phyloP scores from a whole-genome alignment of 2,329 filamentous ascomycete genomes.

The Cladosporium velox region DNA sequence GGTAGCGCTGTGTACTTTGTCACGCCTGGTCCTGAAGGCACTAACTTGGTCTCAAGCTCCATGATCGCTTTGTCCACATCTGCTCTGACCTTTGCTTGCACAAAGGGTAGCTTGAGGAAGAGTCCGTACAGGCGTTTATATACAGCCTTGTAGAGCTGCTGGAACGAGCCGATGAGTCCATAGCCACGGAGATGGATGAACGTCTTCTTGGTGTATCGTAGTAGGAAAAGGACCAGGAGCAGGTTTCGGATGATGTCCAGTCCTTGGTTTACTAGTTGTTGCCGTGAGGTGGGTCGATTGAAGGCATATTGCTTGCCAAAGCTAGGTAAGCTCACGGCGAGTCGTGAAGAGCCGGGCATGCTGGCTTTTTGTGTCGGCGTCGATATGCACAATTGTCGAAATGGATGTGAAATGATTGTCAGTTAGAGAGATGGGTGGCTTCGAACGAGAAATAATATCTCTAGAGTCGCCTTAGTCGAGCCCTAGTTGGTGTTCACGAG shows the following conservation, averaged over 20 bases:
- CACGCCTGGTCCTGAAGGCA: conserved; percentile 69
- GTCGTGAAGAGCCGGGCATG: conserved; percentile 17
- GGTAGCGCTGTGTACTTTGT: conserved; percentile 76
- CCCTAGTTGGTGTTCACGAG: background rate
- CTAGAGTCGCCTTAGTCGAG: background rate
- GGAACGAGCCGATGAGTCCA: conserved; percentile 76
- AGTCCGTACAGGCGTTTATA: conserved; percentile 77
- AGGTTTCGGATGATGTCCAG: conserved; percentile 68
- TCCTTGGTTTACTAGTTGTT: conserved; percentile 30
- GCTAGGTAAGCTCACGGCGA: conserved; percentile 24
- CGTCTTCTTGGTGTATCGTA: conserved; percentile 77
- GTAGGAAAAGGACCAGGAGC: conserved; percentile 82
- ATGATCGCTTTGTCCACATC: conserved; percentile 78
- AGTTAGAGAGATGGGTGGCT: background rate
- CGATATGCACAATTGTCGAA: background rate
- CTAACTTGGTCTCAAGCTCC: conserved; percentile 81
- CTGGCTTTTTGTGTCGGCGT: background rate
- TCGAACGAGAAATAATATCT: background rate
- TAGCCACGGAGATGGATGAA: conserved; percentile 87
- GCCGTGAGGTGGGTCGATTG: conserved; percentile 24
- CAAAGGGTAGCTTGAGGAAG: conserved; percentile 83
- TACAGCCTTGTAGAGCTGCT: conserved; percentile 70
- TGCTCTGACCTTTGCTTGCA: conserved; percentile 80
- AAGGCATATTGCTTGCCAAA: conserved; percentile 31
- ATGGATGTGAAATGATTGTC: background rate